phyloP scores from a whole-genome alignment of 176 grass and related monocot genomes.

The Lolium rigidum region DNA sequence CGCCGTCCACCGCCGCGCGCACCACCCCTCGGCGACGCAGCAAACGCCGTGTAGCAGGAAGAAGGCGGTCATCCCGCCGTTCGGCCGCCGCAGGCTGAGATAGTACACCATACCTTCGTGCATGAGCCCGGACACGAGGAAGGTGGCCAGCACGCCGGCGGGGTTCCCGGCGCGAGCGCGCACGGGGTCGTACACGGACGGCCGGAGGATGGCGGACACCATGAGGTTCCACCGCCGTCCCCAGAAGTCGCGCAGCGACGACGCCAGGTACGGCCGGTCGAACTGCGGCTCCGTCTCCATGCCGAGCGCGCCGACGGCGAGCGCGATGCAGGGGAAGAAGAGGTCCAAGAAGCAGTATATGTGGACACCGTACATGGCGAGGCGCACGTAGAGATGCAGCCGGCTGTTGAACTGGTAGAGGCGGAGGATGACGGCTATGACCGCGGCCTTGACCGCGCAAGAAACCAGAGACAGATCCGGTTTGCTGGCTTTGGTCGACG shows the following conservation, averaged over 20 bases:
- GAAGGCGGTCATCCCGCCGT: constrained; percentile 49
- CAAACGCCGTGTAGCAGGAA: constrained; percentile 54
- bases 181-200: background rate
- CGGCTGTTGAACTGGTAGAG: background rate
- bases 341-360: constrained; percentile 53
- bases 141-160: constrained; percentile 36
- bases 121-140: constrained; percentile 71
- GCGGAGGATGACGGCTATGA: background rate
- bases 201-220: constrained; percentile 53
- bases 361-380: constrained; percentile 39
- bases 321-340: constrained; percentile 34
- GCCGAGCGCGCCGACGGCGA: constrained; percentile 13
- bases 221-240: constrained; percentile 40
- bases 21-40: constrained; percentile 43
- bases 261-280: constrained; percentile 46
- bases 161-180: constrained; percentile 17
- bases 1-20: background rate
- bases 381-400: constrained; percentile 32
- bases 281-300: constrained; percentile 27
- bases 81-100: constrained; percentile 7
- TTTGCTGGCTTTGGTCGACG: background rate
- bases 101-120: constrained; percentile 60
- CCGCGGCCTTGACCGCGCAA: constrained; percentile 18
- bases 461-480: constrained; percentile 1
- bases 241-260: constrained; percentile 66